Conservation (phyloP, 2,329 filamentous ascomycete species). For the Acrocalymma vagum region DNA sequence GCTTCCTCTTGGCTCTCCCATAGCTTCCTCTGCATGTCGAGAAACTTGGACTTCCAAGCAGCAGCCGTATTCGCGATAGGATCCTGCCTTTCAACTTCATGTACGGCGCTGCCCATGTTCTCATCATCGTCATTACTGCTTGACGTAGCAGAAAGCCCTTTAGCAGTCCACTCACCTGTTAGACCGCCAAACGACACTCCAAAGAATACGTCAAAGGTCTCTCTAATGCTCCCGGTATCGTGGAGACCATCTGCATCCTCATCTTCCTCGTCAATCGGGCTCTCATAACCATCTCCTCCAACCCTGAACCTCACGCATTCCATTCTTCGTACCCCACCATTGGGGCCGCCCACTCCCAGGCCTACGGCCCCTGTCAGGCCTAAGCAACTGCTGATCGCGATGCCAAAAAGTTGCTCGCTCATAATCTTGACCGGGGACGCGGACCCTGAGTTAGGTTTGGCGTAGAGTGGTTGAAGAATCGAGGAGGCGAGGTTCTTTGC, state of each 20-base stretch:
- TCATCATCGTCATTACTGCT: constrained; percentile 11
- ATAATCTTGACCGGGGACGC: constrained; percentile 38
- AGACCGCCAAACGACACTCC: constrained; percentile 51
- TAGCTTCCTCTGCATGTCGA: constrained; percentile 42
- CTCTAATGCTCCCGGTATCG: constrained; percentile 33
- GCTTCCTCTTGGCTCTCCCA: constrained; percentile 46
- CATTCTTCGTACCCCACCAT: constrained; percentile 47
- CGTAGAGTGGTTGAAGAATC: constrained; percentile 49
- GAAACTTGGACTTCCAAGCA: constrained; percentile 45
- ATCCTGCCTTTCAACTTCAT: constrained; percentile 21
- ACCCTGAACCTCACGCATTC: constrained; percentile 52
- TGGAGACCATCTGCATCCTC: constrained; percentile 32
- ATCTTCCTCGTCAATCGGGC: constrained; percentile 51
- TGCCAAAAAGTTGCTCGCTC: constrained; percentile 45
- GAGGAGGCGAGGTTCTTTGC: constrained; percentile 56
- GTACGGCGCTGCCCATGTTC: not conserved
- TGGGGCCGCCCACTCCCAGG: constrained; percentile 43
- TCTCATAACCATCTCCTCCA: constrained; percentile 50
- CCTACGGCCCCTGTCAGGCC: constrained; percentile 45
- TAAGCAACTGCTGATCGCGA: constrained; percentile 55
- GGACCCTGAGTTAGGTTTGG: constrained; percentile 31
- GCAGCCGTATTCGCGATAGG: constrained; percentile 20
- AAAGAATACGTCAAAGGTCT: constrained; percentile 57
- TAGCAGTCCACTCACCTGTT: constrained; percentile 53
- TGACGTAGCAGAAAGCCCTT: constrained; percentile 41